Base-by-base conservation (phyloP, 1,284 basidiomycete species). In the Sporisorium iseilematis-ciliati region DNA sequence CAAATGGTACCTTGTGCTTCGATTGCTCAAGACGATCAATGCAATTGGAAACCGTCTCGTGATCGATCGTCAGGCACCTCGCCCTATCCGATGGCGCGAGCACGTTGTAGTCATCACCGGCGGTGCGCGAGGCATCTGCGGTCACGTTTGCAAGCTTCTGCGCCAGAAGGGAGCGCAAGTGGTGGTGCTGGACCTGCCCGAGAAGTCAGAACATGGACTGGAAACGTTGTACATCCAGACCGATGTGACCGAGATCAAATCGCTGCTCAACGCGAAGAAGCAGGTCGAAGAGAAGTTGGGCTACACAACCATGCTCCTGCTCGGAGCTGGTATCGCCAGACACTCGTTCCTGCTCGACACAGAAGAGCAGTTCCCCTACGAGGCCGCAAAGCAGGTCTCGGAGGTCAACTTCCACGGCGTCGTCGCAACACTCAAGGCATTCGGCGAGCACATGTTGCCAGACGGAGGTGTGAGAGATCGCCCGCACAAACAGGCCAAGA, bases 81-180 rank as follows among this genome's bases (percentile, higher is more conserved):
- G 77, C 8, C 35, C 38, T 20, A 77, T 79, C 12, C 33, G 65
- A 21, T 80, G 76, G 76, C 29, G 31, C 35, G 67, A 79, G 38
- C 78, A 80, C 35, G 57, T 80, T 7, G 74, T 80, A 0, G 77
- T 80, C 38, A 75, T 80, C 64, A 71, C 77, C 0, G 78, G 78
- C 16, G 78, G 69, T 31, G 77, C 77, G n/a, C 41, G 78, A 20
- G 78, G 78, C 16, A 79, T 80, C 43, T 67, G 72, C 33, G 78
- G 74, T 12, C 70, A 71, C 25, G 64, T 77, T 1, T 61, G 54
- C 54, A 72, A 62, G 42, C 20, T 67, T 16, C 65, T 80, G 3
- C 63, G 71, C 6, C 49, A 64, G 21, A 70, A 69, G 26, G 78
- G 78, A 1, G 78, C 78, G 8, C 64, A 59, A 6, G 78, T 79